These are phyloP conservation scores for Collybia nuda DNA, from an alignment of 768 basidiomycete genomes.

Conservation along the genomic window DNA sequence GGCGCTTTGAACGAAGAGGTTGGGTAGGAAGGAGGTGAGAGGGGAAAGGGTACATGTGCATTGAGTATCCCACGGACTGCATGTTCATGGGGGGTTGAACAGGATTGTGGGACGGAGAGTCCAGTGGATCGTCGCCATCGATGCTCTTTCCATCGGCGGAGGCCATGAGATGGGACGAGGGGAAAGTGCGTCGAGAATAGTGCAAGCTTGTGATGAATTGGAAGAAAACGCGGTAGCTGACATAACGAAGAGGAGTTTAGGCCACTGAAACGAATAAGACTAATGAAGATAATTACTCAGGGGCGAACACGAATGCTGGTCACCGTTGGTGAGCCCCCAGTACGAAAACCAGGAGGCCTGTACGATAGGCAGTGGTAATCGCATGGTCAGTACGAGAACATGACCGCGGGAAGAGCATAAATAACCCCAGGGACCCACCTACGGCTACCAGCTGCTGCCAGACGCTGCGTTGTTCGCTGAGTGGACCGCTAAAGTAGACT, in stretches of 20 bases:
- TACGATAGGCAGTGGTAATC: slow-evolving; percentile 3
- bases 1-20: slow-evolving; percentile 70
- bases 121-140: slow-evolving; percentile 31
- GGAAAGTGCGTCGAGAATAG: slow-evolving; percentile 2
- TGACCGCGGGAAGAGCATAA: slow-evolving; percentile 4
- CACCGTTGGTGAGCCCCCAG: slow-evolving; percentile 3
- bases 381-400: slow-evolving; percentile 4
- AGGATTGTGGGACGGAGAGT: slow-evolving; percentile 31
- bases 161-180: slow-evolving; percentile 26
- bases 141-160: slow-evolving; percentile 29
- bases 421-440: neutral
- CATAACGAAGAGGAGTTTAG: slow-evolving; percentile 17
- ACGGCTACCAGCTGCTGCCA: neutral
- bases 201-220: neutral
- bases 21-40: slow-evolving; percentile 43
- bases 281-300: slow-evolving; percentile 11
- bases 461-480: too few species aligned
- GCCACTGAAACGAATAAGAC: slow-evolving; percentile 13
- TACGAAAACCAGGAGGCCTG: slow-evolving; percentile 5
- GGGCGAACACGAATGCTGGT: neutral
- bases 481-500: too few species aligned
- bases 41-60: slow-evolving; percentile 74
- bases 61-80: slow-evolving; percentile 51
- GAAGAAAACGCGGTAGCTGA: slow-evolving; percentile 15
- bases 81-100: slow-evolving; percentile 32